phyloP scores from a whole-genome alignment of 176 grass and related monocot genomes.

The Ensete ventricosum region DNA sequence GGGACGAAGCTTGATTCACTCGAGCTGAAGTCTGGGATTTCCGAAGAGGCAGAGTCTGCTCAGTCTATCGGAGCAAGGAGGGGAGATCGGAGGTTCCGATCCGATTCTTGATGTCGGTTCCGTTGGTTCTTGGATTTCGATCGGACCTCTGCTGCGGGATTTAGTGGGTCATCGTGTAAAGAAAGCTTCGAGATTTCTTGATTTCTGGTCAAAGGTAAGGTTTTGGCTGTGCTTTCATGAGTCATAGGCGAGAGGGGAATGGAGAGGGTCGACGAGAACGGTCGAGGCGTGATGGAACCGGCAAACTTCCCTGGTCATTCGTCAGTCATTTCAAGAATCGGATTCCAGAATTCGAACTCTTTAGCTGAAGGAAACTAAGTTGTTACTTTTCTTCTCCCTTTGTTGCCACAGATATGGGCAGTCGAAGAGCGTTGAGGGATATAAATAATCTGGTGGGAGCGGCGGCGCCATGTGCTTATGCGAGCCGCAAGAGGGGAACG shows the following conservation, averaged over 20 bases:
- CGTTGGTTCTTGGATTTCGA: too few species aligned
- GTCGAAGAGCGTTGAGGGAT: slow-evolving; percentile 47
- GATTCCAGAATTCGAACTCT: too few species aligned
- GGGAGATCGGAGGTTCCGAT: background rate
- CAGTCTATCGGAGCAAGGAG: slow-evolving; percentile 6
- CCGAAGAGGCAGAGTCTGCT: too few species aligned
- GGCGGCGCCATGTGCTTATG: slow-evolving; percentile 24
- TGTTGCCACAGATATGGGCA: slow-evolving; percentile 43
- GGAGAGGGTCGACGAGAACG: slow-evolving; percentile 49
- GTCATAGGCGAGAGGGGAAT: slow-evolving; percentile 26
- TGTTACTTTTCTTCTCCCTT: slow-evolving; percentile 3
- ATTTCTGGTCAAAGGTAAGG: too few species aligned
- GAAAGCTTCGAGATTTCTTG: too few species aligned
- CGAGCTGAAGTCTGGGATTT: background rate
- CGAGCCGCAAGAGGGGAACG: slow-evolving; percentile 42
- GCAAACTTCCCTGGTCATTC: slow-evolving; percentile 24
- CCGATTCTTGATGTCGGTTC: slow-evolving; percentile 1
- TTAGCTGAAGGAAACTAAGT: too few species aligned
- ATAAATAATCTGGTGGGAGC: slow-evolving; percentile 39
- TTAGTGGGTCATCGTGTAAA: too few species aligned
- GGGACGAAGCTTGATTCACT: slow-evolving; percentile 20
- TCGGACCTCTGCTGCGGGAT: too few species aligned
- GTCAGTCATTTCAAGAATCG: too few species aligned
- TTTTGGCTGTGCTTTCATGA: too few species aligned
- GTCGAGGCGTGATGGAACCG: slow-evolving; percentile 12